Evolutionary conservation across 192 early-diverging fungal species (phyloP), one percentile per base, ranked within the genome.

Genomic region (Podila epicladia): DNA sequence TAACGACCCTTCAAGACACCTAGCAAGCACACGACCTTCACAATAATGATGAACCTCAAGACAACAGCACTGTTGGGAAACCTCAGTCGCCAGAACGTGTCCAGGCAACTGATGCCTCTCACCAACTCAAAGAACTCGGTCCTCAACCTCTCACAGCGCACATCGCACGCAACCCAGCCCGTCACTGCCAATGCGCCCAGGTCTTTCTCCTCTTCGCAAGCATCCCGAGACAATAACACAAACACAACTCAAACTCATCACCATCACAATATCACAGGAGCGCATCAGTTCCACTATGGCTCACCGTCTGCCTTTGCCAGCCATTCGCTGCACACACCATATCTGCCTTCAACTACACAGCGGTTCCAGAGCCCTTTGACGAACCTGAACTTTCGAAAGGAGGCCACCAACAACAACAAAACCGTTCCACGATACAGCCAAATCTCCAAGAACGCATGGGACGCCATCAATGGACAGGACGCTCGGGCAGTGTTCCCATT

Each of bases 101-200:
- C 77, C 17, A 65, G 70, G 32, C 77, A 80, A 66, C 63, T 80
- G 61, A 53, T 80, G 55, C 77, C 77, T 15, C 64, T 79, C 49
- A 58, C 70, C 53, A 80, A 73, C 58, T 65, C 77, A 38, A 80
- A 80, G 65, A 80, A 69, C 67, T 55, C 70, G n/a, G 77, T 80
- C 71, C 77, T 80, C 55, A 80, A 24, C 22, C 61, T 80, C 55
- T 73, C 77, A 24, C 77, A 80, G 28, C 65, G 77, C 28, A 72
- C 77, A 17, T 67, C 67, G 22, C 59, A 61, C 12, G 17, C 59
- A 1, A 45, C 24, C 64, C 65, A 63, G 22, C 71, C 51, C 24
- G 68, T 67, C 67, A 62, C 68, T 7, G 64, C 69, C 26, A 79
- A 79, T 9, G 67, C 71, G 5, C 71, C 77, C 3, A 33, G 77